Base-by-base conservation (phyloP, 2,329 filamentous ascomycete genomes). In the Monosporascus sp. region DNA sequence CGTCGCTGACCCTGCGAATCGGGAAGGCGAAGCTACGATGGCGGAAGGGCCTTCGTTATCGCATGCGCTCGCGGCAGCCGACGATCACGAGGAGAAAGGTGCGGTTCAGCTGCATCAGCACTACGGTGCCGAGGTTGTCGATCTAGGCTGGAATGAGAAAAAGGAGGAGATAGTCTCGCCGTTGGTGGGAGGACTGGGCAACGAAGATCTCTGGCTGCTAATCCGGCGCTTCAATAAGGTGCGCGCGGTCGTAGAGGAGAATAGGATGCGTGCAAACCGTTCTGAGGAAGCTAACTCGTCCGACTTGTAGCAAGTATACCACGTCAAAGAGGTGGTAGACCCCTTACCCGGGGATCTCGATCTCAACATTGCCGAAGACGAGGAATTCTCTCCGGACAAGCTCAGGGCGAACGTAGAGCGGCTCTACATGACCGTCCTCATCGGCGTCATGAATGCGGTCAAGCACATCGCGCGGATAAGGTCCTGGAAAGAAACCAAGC, bases 361-460 rank as follows among this genome's bases (percentile, higher is more conserved):
- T 67, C 78, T 95, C 54, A 90, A 91, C 60, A 86, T 90, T 52
- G 85, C 89, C 5, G 86, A 91, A 39, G 85, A 93, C 51, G 89
- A 94, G 59, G 87, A 92, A 53, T 94, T 94, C 67, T 89, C 87
- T 0, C 89, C 90, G 0, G 89, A 94, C 63, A 94, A 94, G 71
- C 74, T 95, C 45, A 80, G 90, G 11, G 82, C 85, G 2, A 90
- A 88, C 50, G 67, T 94, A 4, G 90, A 95, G 70, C 78, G 90
- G 15, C 73, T 94, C 11, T 95, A 95, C 66, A 91, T 90, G 79
- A 89, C 87, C 0, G 82, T 95, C 0, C 74, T 87, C 7, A 80
- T 92, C 48, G 79, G 84, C 15, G 46, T 90, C 14, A 78, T 90
- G 44, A 78, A 75, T 0, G 79, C 82, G 17, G 80, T 81, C 55